These are phyloP conservation scores for Fusarium sp. DNA, from an alignment of 2,329 filamentous ascomycete genomes.

Conservation along the genomic window DNA sequence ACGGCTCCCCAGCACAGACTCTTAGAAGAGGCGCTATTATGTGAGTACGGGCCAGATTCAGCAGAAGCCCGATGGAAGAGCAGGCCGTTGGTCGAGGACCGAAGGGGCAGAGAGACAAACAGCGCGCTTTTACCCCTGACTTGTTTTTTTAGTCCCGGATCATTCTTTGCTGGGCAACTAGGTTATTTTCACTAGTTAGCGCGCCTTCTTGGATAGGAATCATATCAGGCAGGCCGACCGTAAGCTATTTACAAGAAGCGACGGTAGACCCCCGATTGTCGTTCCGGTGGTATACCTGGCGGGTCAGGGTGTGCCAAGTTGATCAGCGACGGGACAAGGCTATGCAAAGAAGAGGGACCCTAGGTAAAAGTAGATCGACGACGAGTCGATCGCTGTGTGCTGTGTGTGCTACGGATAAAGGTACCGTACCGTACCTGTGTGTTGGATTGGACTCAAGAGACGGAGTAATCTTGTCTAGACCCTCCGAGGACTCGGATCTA, in stretches of 20 bases:
- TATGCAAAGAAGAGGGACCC: constrained; percentile 22
- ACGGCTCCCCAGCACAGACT: constrained; percentile 29
- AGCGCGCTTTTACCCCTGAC: constrained; percentile 32
- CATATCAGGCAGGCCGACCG: constrained; percentile 26
- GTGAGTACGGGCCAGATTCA: constrained; percentile 7
- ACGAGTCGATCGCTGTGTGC: constrained; percentile 21
- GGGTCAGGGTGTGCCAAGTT: constrained; percentile 29
- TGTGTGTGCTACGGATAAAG: background rate
- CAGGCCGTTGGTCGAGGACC: constrained; percentile 15
- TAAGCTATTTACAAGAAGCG: constrained; percentile 29
- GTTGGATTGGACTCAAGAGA: background rate
- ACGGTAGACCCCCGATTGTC: constrained; percentile 26
- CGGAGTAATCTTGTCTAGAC: background rate
- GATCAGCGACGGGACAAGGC: constrained; percentile 28
- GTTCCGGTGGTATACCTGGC: background rate
- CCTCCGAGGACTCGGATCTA: constrained; percentile 16
- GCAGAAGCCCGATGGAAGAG: constrained; percentile 28
- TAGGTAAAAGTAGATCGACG: constrained; percentile 27
- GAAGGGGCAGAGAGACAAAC: background rate
- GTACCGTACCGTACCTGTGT: background rate
- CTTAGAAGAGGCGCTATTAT: constrained; percentile 26
- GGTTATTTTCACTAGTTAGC: constrained; percentile 24
- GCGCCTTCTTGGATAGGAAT: background rate
- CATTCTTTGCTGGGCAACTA: constrained; percentile 24
- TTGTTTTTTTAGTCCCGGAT: constrained; percentile 29